Evolutionary conservation across 306 rosid genomes (phyloP).

Genomic region (Acacia acuminata): DNA sequence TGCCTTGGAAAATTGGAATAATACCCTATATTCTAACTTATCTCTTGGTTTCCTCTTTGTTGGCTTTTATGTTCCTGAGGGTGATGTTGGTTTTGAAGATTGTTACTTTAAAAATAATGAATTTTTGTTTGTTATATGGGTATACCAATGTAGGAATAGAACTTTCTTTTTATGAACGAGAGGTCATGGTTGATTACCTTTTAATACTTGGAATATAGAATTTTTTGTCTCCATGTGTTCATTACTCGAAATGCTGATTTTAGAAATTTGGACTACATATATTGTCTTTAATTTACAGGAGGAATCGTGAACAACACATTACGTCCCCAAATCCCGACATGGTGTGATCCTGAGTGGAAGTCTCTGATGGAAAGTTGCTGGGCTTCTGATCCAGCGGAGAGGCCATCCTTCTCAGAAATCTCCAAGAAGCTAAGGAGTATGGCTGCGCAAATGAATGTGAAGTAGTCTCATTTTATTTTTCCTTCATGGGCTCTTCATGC

Average conservation of each 20-base stretch:
- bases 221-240: not conserved
- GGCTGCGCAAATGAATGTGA: conserved; percentile 95
- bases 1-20: too few relatives aligned
- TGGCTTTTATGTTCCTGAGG: not conserved
- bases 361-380: conserved; percentile 93
- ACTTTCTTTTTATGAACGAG: not conserved
- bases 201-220: not conserved
- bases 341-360: conserved; percentile 99
- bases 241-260: not conserved
- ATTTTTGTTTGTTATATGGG: not conserved
- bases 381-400: conserved; percentile 80
- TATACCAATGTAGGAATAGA: not conserved
- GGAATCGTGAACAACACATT: conserved; percentile 90
- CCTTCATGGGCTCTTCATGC: not conserved
- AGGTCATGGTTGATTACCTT: not conserved
- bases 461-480: conserved; percentile 41
- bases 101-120: not conserved
- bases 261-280: conserved; percentile 5
- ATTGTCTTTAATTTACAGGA: conserved; percentile 53
- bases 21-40: too few relatives aligned
- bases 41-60: too few relatives aligned
- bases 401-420: conserved; percentile 95
- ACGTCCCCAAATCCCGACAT: conserved; percentile 91
- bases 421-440: conserved; percentile 95
- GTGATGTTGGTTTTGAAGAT: not conserved